These are phyloP conservation scores for Aspergillus sp. DNA, from an alignment of 2,329 filamentous ascomycete genomes.

Conservation along the genomic window DNA sequence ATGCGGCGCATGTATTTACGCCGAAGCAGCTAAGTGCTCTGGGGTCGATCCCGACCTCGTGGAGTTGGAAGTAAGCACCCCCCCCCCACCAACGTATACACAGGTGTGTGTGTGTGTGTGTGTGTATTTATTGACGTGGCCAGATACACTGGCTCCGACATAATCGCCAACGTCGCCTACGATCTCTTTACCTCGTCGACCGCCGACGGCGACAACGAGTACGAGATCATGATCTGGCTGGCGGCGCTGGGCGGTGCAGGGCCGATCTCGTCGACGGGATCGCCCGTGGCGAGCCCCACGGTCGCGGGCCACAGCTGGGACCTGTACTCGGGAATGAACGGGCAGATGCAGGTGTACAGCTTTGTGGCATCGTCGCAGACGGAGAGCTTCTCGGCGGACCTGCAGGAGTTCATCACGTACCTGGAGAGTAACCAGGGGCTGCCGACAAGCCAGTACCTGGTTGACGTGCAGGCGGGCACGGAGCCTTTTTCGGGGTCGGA, in stretches of 20 bases:
- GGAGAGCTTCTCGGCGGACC: slow-evolving; percentile 56
- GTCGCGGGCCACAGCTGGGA: slow-evolving; percentile 57
- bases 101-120: neutral
- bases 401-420: slow-evolving; percentile 58
- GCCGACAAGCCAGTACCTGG: slow-evolving; percentile 49
- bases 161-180: slow-evolving; percentile 60
- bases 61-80: slow-evolving; percentile 40
- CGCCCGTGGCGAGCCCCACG: slow-evolving; percentile 52
- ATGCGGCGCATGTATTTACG: slow-evolving; percentile 40
- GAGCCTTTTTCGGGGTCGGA: slow-evolving; percentile 34
- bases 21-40: slow-evolving; percentile 34
- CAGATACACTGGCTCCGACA: slow-evolving; percentile 47
- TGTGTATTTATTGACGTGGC: neutral
- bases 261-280: slow-evolving; percentile 52
- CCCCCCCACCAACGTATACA: too few relatives aligned
- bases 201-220: slow-evolving; percentile 48
- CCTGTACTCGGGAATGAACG: slow-evolving; percentile 61
- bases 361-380: slow-evolving; percentile 52
- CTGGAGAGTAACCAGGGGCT: slow-evolving; percentile 42
- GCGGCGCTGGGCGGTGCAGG: slow-evolving; percentile 56
- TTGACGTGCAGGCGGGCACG: slow-evolving; percentile 44
- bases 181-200: slow-evolving; percentile 58
- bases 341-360: slow-evolving; percentile 56
- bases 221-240: slow-evolving; percentile 68
- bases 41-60: slow-evolving; percentile 43